Base-by-base conservation (phyloP, 2,329 filamentous ascomycete species). In the Xylaria sp. region DNA sequence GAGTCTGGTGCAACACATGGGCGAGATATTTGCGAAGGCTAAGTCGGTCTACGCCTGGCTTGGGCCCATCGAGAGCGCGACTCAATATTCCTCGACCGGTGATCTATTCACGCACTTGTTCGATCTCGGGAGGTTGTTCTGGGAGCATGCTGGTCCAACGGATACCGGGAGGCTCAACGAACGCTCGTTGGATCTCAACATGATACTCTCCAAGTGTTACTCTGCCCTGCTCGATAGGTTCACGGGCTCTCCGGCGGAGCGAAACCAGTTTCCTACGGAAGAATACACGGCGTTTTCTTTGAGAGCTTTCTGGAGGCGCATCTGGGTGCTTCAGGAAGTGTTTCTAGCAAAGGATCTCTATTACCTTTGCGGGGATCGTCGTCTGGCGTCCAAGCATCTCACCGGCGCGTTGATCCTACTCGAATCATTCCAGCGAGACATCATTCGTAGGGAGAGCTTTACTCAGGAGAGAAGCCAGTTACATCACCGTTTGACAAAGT, bases 321-420 rank as follows among this genome's bases (percentile, higher is more conserved):
- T 70, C 36, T 70, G 68, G 68, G 68, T 70, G n/a, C 52, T 68
- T n/a, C 68, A 70, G n/a, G 68, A 68, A 18, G 62, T 68, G 1
- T 66, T 54, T n/a, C 31, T 68, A 3, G 66, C 68, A 2, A 62
- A 68, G 31, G 49, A 61, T 8, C 66, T 70, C n/a, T 31, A 58
- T 48, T 70, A 58, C 25, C 18, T 54, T 3, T 70, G 68, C 56
- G 68, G 65, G 41, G 39, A 59, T 18, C 28, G 48, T 13, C 57
- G 46, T 8, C 15, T 70, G 7, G 4, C 15, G 15, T 68, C 65
- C 1, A 62, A 43, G n/a, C 6, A 18, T 1, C 61, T 70, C 1
- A 58, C 51, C 3, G 68, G 68, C 23, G 68, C 68, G 5, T 20
- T 68, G 56, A 66, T 70, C 9, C 46, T 70, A 46, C 57, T 70